Base-by-base conservation (phyloP, 2,329 filamentous ascomycete genomes). In the Penicillium psychrosexuale region DNA sequence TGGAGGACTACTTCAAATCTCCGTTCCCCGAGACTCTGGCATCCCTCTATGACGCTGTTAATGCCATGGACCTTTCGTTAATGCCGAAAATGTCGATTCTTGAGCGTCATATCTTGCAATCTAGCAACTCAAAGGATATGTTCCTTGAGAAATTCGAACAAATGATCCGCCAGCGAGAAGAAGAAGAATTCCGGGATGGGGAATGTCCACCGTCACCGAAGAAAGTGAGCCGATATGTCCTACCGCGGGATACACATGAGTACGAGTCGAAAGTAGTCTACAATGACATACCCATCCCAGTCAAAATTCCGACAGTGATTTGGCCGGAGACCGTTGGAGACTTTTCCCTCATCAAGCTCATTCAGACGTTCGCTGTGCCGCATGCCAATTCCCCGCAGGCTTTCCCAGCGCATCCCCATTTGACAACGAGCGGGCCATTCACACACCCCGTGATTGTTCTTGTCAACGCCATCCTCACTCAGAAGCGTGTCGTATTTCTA, bases 111-210 rank as follows among this genome's bases (percentile, higher is more conserved):
- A 86, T 99, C 51, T 75, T 99, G 27, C 91, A 96, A 70, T 86
- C 90, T 8, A 96, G 88, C 69, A 92, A 97, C 65, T 92, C 91
- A 65, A 96, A 95, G 70, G 94, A 99, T 70, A 84, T 99, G 65
- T 99, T 99, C 69, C 84, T 97, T 31, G 94, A 99, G 70, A 99
- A 97, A 70, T 99, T 99, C 66, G 91, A 97, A 73, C 86, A 88
- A 60, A 96, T 97, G 86, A 89, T 96, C 53, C 84, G 92, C 62
- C 89, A 90, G 75, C 85, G 90, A 12, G 85, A 90, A 59, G 89
- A 84, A 56, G 77, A 77, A 37, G 70, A 70, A 39, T 53, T 58
- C 8, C 63, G 63, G 12, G 66, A 69, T n/a, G 62, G 66, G 5
- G 66, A 72, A 17, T 70, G 59, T 63, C 76, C 67, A 56, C 71